Evolutionary conservation across 495 filamentous ascomycete species (phyloP).

Genomic region (Tuber melanosporum): DNA sequence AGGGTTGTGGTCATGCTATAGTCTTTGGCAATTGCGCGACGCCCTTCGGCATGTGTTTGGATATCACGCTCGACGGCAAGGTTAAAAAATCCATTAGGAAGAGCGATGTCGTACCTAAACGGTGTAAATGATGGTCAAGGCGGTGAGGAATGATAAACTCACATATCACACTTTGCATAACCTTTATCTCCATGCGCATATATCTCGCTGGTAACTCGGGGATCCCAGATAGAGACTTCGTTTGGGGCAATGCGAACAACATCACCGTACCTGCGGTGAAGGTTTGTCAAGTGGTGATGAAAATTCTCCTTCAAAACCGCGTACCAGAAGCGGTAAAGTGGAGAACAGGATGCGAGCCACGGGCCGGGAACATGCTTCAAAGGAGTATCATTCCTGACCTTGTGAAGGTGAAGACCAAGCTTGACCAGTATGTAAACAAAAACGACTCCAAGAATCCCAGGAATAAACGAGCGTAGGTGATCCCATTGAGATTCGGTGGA

Average conservation of each 20-base stretch:
- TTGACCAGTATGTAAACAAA: conserved; percentile 15
- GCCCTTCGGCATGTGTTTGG: conserved; percentile 27
- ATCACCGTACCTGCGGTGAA: conserved; percentile 68
- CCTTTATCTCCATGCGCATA: conserved; percentile 24
- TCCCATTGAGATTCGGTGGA: conserved; percentile 20
- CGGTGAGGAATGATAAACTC: not conserved
- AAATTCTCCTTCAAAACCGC: conserved; percentile 46
- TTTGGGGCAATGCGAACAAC: conserved; percentile 67
- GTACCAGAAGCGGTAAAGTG: conserved; percentile 33
- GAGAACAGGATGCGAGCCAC: conserved; percentile 34
- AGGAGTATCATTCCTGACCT: conserved; percentile 26
- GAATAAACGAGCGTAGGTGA: conserved; percentile 1
- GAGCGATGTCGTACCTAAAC: conserved; percentile 31
- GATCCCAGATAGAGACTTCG: conserved; percentile 59
- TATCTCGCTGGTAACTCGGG: conserved; percentile 37
- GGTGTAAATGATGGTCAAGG: not conserved
- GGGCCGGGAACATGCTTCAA: conserved; percentile 29
- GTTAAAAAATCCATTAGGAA: conserved; percentile 32
- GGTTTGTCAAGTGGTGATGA: conserved; percentile 58
- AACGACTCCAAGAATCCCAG: conserved; percentile 11
- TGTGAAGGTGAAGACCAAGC: conserved; percentile 24
- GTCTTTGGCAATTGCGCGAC: conserved; percentile 37
- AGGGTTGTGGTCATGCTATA: conserved; percentile 34
- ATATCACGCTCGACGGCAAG: conserved; percentile 32
- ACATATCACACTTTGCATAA: conserved; percentile 36